Evolutionary conservation across 2,329 filamentous ascomycete genomes (phyloP).

Genomic region (Pseudogymnoascus pannorum): DNA sequence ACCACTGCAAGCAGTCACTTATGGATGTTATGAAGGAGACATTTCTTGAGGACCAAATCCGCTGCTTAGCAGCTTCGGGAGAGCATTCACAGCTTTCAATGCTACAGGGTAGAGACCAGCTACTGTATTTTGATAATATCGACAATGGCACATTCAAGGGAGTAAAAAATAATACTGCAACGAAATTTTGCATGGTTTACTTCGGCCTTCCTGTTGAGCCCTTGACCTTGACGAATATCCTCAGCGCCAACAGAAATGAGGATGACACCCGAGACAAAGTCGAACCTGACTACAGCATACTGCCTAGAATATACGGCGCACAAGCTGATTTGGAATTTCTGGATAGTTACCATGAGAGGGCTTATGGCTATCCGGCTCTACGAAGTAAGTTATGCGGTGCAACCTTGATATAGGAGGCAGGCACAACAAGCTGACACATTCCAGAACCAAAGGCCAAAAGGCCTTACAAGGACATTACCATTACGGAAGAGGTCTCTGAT

Average conservation of each 20-base stretch:
- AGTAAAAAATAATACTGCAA: slow-evolving; percentile 22
- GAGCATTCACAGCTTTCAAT: slow-evolving; percentile 15
- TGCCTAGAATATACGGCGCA: slow-evolving; percentile 20
- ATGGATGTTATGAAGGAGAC: slow-evolving; percentile 12
- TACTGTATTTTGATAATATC: slow-evolving; percentile 17
- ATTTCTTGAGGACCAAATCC: slow-evolving; percentile 1
- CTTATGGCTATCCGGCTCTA: slow-evolving; percentile 22
- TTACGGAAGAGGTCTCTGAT: not conserved
- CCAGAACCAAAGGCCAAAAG: not conserved
- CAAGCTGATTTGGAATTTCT: slow-evolving; percentile 26
- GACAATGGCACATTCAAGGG: slow-evolving; percentile 18
- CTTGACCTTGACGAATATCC: slow-evolving; percentile 23
- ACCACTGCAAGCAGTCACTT: not conserved
- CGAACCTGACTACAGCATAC: slow-evolving; percentile 10
- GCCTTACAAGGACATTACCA: not conserved
- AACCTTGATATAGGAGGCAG: not conserved
- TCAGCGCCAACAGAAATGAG: slow-evolving; percentile 12
- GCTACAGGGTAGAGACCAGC: slow-evolving; percentile 2
- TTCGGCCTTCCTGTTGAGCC: slow-evolving; percentile 27
- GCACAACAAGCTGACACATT: not conserved
- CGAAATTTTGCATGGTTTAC: slow-evolving; percentile 27
- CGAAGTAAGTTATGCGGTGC: slow-evolving; percentile 19
- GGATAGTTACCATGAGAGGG: slow-evolving; percentile 24
- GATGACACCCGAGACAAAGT: slow-evolving; percentile 17
- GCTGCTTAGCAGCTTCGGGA: slow-evolving; percentile 14